Evolutionary conservation across 805 yeast species (phyloP), one percentile per base, ranked within the genome.

Genomic region (Kuraishia ogatae): DNA sequence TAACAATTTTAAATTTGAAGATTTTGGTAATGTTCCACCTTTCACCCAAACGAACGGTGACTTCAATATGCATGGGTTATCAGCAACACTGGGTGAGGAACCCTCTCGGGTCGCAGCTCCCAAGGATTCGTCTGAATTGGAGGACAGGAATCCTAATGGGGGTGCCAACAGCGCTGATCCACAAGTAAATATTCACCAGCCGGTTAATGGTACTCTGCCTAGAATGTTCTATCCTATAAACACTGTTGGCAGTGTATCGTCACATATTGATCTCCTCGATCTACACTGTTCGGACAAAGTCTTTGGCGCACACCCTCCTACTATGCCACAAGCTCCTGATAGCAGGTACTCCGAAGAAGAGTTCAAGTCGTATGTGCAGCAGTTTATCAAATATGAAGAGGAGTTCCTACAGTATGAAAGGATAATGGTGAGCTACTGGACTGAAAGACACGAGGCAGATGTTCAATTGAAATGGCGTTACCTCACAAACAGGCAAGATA

Each of bases 21-120:
- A 55, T 23, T 52, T 63, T 17, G 51, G 62, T 1, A 61, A 62
- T 11, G 56, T 64, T 2, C 64, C 70, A 3, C 71, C 70, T 1
- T 67, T 67, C 50, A 64, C 68, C 1, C 64, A 65, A 53, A 67
- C 69, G 0, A 58, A 57, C 52, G 71, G 70, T 2, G 59, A 68
- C 49, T 63, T 68, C 55, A 60, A 64, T 53, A 62, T 68, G 68
- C 55, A 61, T 11, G 58, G 62, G 13, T 56, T 67, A 39, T 59
- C 56, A 17, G 61, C 60, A 7, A 56, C 57, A 47, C 54, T 17
- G 3, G 48, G 21, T 17, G 17, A 19, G 6, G 39, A 17, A 2
- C 6, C 23, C 22, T n/a, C 26, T 3, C 4, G 26, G n/a, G 28
- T 17, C 15, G 13, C 28, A 2, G 6, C 21, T 15, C 19, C 28